A percentile compares a stretch with the other conserved stretches of the same genome.
Evolutionary conservation across 169 alveolate genomes (phyloP).

Genomic region (Plasmodium coatneyi): DNA sequence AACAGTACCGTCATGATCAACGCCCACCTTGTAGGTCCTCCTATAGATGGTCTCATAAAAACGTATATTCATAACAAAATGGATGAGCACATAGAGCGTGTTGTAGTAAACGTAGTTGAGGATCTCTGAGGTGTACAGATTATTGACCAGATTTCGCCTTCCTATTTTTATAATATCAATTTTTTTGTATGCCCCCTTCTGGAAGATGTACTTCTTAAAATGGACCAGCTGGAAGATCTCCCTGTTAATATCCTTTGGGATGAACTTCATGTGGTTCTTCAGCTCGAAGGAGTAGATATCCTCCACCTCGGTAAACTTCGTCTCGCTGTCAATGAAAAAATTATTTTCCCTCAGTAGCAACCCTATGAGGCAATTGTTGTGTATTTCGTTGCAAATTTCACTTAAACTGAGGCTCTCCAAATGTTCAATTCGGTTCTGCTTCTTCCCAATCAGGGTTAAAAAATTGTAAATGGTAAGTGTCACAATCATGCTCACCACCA

Average conservation of each 20-base stretch:
- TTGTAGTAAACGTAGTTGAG: slow-evolving; percentile 53
- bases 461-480: slow-evolving; percentile 63
- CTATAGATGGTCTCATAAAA: slow-evolving; percentile 24
- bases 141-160: slow-evolving; percentile 26
- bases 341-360: slow-evolving; percentile 38
- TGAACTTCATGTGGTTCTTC: slow-evolving; percentile 52
- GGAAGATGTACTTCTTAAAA: slow-evolving; percentile 51
- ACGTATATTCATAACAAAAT: slow-evolving; percentile 25
- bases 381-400: slow-evolving; percentile 14
- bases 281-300: slow-evolving; percentile 35
- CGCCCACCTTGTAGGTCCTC: slow-evolving; percentile 27
- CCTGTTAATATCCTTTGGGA: slow-evolving; percentile 39
- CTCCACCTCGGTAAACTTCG: not conserved
- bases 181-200: slow-evolving; percentile 62
- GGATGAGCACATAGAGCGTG: slow-evolving; percentile 36
- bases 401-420: slow-evolving; percentile 8
- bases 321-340: slow-evolving; percentile 34
- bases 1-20: not conserved
- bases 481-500: slow-evolving; percentile 37
- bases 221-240: slow-evolving; percentile 33
- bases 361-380: slow-evolving; percentile 36
- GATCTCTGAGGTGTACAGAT: slow-evolving; percentile 60
- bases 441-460: not conserved
- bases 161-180: slow-evolving; percentile 38
- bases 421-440: not conserved